Conservation (phyloP, 192 early-diverging fungal species). For the Entomortierella beljakovae region DNA sequence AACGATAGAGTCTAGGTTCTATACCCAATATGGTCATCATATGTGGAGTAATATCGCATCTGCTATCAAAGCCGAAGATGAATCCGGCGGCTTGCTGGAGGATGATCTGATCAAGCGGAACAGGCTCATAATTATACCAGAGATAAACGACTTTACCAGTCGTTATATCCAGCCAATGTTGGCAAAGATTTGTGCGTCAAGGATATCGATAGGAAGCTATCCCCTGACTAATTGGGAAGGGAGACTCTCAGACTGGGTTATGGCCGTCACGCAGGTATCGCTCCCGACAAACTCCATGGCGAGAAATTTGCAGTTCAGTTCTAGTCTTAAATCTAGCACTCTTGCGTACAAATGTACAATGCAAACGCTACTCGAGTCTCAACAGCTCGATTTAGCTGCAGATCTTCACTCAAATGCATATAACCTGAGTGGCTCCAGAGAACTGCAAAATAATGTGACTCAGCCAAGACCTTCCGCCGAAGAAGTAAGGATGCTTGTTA, state of each 20-base stretch:
- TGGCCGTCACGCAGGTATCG: slow-evolving; percentile 13
- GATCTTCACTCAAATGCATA: slow-evolving; percentile 15
- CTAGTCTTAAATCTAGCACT: background rate
- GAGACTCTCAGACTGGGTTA: slow-evolving; percentile 37
- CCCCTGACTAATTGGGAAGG: slow-evolving; percentile 6
- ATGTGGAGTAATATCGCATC: slow-evolving; percentile 9
- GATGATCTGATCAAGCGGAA: background rate
- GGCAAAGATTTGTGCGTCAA: slow-evolving; percentile 27
- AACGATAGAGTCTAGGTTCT: slow-evolving; percentile 20
- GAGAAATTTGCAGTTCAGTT: slow-evolving; percentile 9
- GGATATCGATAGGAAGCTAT: background rate
- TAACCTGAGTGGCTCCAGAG: background rate
- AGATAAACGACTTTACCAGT: slow-evolving; percentile 4
- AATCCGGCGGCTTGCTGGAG: too few relatives aligned
- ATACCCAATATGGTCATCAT: slow-evolving; percentile 6
- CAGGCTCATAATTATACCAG: background rate
- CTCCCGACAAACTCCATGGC: slow-evolving; percentile 13
- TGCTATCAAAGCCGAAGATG: background rate
- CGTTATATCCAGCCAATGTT: background rate
- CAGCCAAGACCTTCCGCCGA: background rate
- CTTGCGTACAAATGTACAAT: slow-evolving; percentile 10
- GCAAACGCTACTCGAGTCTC: slow-evolving; percentile 5
- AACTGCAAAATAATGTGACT: background rate
- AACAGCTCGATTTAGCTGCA: slow-evolving; percentile 28
- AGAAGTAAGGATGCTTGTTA: slow-evolving; percentile 17